A percentile compares a stretch with the other conserved stretches of the same genome.
These are phyloP conservation scores for Ganoderma leucocontextum DNA, from an alignment of 1,284 basidiomycete species.

Conservation along the genomic window DNA sequence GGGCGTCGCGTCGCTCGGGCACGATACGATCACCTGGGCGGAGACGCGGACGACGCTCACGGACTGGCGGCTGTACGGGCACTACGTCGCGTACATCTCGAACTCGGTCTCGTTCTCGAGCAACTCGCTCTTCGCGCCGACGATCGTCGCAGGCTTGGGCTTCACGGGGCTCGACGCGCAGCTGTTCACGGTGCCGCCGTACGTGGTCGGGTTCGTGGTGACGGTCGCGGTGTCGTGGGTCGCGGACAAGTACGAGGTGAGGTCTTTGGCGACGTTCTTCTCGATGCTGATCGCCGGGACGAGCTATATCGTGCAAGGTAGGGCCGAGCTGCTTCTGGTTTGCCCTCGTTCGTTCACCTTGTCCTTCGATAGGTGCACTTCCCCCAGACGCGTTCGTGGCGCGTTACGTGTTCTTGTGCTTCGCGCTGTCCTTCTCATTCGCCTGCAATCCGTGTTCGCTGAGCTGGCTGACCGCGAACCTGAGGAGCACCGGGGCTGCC, in stretches of 20 bases:
- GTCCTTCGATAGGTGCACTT: conserved; percentile 33
- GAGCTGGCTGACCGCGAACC: conserved; percentile 47
- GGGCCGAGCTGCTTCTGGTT: background rate
- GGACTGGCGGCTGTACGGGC: conserved; percentile 45
- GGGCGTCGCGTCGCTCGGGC: conserved; percentile 40
- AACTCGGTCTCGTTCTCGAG: conserved; percentile 46
- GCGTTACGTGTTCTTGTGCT: conserved; percentile 44
- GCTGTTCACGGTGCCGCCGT: conserved; percentile 65
- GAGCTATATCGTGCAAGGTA: conserved; percentile 33
- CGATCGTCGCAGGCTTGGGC: conserved; percentile 51
- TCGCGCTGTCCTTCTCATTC: conserved; percentile 45
- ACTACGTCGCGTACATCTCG: conserved; percentile 45
- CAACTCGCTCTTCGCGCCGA: conserved; percentile 47
- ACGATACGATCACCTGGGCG: conserved; percentile 40
- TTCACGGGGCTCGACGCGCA: conserved; percentile 56
- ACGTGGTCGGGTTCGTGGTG: conserved; percentile 48
- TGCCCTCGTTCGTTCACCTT: background rate
- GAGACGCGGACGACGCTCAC: conserved; percentile 41
- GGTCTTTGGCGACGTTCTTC: conserved; percentile 28
- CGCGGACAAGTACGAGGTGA: conserved; percentile 31
- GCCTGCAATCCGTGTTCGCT: conserved; percentile 45
- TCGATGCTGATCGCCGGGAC: conserved; percentile 28
- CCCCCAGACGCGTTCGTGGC: conserved; percentile 38
- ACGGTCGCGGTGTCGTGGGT: conserved; percentile 38
- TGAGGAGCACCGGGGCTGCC: conserved; percentile 41